Evolutionary conservation across 345 rosid genomes (phyloP).

Genomic region (Aquilaria malaccensis): DNA sequence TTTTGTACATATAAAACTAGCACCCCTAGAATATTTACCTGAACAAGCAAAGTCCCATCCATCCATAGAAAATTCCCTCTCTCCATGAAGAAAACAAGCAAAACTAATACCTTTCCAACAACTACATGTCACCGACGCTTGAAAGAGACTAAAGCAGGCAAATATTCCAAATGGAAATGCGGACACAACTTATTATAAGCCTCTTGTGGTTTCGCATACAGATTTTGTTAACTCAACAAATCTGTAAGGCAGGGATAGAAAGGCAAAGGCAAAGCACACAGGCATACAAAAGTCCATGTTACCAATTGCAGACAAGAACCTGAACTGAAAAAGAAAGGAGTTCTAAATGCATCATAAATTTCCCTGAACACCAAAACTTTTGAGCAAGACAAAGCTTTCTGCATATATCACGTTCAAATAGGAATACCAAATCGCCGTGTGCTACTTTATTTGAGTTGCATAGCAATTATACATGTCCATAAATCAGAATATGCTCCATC

Average conservation of each 20-base stretch:
- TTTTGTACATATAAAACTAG: not conserved
- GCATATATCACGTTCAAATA: too few species aligned
- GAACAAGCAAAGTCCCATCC: not conserved
- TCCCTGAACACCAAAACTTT: too few species aligned
- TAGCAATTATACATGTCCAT: conserved; percentile 36
- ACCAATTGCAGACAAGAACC: too few species aligned
- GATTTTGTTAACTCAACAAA: not conserved
- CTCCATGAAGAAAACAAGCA: too few species aligned
- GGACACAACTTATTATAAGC: not conserved
- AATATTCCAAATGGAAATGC: not conserved
- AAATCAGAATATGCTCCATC: conserved; percentile 36
- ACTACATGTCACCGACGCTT: not conserved
- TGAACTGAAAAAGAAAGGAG: too few species aligned
- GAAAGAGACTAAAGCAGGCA: not conserved
- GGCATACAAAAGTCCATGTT: too few species aligned
- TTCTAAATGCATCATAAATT: too few species aligned
- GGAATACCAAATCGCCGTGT: conserved; percentile 11
- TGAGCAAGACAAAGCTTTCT: too few species aligned
- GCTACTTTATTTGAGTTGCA: conserved; percentile 35
- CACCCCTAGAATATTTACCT: not conserved
- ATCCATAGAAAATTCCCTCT: too few species aligned
- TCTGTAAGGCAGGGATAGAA: not conserved
- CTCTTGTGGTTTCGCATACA: not conserved
- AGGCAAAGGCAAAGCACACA: too few species aligned
- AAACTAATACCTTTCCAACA: too few species aligned